A percentile compares a stretch with the other conserved stretches of the same genome.
Evolutionary conservation across 768 basidiomycete species (phyloP).

Genomic region (Kwoniella sp.): DNA sequence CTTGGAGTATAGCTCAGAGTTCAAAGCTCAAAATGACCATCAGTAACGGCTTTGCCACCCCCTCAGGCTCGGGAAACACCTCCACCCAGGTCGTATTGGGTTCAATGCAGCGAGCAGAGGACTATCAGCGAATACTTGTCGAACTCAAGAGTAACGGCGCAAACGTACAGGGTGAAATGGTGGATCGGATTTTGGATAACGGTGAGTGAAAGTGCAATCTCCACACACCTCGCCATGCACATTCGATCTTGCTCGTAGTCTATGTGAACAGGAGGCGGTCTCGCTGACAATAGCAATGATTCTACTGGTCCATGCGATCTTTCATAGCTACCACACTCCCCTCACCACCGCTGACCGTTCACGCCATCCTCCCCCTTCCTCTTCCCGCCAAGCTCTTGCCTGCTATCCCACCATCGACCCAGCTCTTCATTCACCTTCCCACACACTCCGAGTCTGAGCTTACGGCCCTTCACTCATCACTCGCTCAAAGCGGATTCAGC

Average conservation of each 20-base stretch:
- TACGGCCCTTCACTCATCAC: slow-evolving; percentile 30
- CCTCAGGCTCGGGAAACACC: too few relatives aligned
- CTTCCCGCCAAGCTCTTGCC: slow-evolving; percentile 38
- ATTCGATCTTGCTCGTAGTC: too few relatives aligned
- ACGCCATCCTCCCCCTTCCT: slow-evolving; percentile 50
- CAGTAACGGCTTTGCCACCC: slow-evolving; percentile 16
- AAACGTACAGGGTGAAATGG: slow-evolving; percentile 53
- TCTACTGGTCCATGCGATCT: neutral
- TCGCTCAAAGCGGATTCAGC: slow-evolving; percentile 32
- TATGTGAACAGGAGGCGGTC: too few relatives aligned
- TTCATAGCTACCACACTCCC: slow-evolving; percentile 48
- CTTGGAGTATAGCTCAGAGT: too few relatives aligned
- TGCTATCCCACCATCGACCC: slow-evolving; percentile 48
- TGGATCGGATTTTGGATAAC: slow-evolving; percentile 51
- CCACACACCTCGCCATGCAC: too few relatives aligned
- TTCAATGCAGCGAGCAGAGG: slow-evolving; percentile 50
- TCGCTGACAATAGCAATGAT: neutral
- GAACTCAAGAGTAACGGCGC: slow-evolving; percentile 33
- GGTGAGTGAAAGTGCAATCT: slow-evolving; percentile 52
- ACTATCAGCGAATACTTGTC: slow-evolving; percentile 48
- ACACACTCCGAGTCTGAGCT: slow-evolving; percentile 20
- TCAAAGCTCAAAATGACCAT: slow-evolving; percentile 11
- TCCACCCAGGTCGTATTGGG: slow-evolving; percentile 51
- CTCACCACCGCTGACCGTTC: slow-evolving; percentile 39
- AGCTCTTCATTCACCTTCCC: slow-evolving; percentile 50